Base-by-base conservation (phyloP, 805 yeast genomes). In the Vanderwaltozyma verrucispora region DNA sequence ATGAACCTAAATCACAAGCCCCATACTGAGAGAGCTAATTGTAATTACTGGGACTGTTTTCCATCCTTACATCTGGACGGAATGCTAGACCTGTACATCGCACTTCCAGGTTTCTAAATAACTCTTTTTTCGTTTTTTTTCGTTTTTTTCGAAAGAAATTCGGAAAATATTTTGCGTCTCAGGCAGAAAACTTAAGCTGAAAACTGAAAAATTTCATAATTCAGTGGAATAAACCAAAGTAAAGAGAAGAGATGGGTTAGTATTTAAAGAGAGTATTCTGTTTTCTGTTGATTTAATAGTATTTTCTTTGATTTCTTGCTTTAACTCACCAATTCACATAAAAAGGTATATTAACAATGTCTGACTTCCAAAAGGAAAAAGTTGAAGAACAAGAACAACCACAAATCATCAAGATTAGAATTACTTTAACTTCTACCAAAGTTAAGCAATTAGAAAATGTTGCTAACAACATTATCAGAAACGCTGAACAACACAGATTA, bases 361-460 rank as follows among this genome's bases (percentile, higher is more conserved):
- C 88, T 70, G 83, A 80, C 69, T 69, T 75, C 64, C 75, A 79
- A 69, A 80, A 82, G 76, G 92, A 83, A 69, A 85, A 85, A 69
- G 86, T 76, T 69, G 75, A 69, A 61, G 85, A 79, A 69, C 86
- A 75, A 69, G 79, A 74, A 64, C 81, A 77, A 68, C 78, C 76
- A 66, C 78, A 76, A 67, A 73, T 84, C 77, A 85, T 81, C 80
- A 89, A 88, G 83, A 88, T 92, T 76, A 88, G 97, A 81, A 88
- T 92, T 74, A 87, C 96, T 68, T 78, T 92, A 77, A 87, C 94
- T 67, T 92, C 98, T 59, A 86, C 96, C 78, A 87, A 89, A 77
- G 96, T 92, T 65, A 85, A 87, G 81, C 92, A 84, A 73, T 79
- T 92, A 68, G 98, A 92, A 78, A 83, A 81, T 70, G 96, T 92